phyloP scores from a whole-genome alignment of 495 filamentous ascomycete genomes.

The Lentithecium fluviatile region DNA sequence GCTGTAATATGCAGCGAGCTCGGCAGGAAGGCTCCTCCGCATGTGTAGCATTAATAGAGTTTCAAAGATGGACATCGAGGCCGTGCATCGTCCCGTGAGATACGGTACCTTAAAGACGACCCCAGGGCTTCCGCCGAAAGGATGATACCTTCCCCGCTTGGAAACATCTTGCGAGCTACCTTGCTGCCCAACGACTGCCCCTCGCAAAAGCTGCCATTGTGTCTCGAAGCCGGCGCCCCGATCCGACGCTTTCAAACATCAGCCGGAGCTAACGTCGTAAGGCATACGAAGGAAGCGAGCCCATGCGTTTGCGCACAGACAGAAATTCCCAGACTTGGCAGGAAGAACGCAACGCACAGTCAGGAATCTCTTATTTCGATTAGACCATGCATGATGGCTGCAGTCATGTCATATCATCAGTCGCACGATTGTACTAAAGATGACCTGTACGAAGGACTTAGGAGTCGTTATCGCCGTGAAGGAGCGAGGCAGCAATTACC shows the following conservation, averaged over 20 bases:
- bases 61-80: too few relatives aligned
- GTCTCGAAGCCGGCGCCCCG: too few relatives aligned
- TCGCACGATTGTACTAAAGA: background rate
- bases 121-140: too few relatives aligned
- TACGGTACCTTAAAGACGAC: too few relatives aligned
- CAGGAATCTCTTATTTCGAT: background rate
- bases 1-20: too few relatives aligned
- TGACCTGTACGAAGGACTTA: background rate
- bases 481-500: background rate
- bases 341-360: background rate
- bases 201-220: too few relatives aligned
- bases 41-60: too few relatives aligned
- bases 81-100: too few relatives aligned
- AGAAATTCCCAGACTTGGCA: conserved; percentile 2
- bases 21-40: too few relatives aligned
- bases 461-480: background rate
- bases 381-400: background rate
- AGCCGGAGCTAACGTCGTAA: background rate
- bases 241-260: background rate
- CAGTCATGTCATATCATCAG: background rate
- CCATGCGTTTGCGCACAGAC: background rate
- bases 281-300: background rate
- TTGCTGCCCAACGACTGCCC: too few relatives aligned
- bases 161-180: too few relatives aligned
- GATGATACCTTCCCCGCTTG: too few relatives aligned